Evolutionary conservation across 2,329 filamentous ascomycete species (phyloP), one percentile per base, ranked within the genome.

Genomic region (Monilinia polystroma): DNA sequence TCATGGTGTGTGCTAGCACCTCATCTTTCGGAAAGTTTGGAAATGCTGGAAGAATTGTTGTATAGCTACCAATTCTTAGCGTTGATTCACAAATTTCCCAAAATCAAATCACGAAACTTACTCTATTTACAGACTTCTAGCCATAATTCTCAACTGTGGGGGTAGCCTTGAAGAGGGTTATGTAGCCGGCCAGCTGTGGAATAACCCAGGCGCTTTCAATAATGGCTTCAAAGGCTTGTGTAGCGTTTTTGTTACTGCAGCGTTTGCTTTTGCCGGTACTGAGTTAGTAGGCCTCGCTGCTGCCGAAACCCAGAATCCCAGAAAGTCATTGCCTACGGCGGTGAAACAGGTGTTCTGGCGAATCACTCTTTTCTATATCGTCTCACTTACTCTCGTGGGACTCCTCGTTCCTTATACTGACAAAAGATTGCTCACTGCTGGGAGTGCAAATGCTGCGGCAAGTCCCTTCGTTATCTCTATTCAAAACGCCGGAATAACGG

Each of bases 331-430:
- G 0, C 93, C 93, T 0, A 92, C 88, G 0, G 93, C 93, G 16
- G 87, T 96, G 74, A 96, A 96, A 80, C 93, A 96, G 77, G 92
- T 97, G 29, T 97, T 97, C 78, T 97, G 93, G 93, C 89, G 93
- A 74, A 96, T 97, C 75, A 87, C 88, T 4, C 83, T 96, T 66
- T 97, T 97, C 81, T 97, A 97, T 79, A 84, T 97, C 60, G 87
- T 96, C 45, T 90, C 91, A 0, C 83, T 97, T 14, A 87, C 87
- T 5, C 81, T 97, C 4, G 87, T 97, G 67, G 92, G 94, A 35
- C 83, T 97, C 0, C 82, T 97, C 3, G 92, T 97, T 0, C 90
- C 89, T 0, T 93, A 90, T 76, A 80, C 85, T 73, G 86, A 96
- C 69, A 66, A 75, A 0, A 81, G 83, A 4, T 87, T 97, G 0